A percentile compares a stretch with the other conserved stretches of the same genome.
Evolutionary conservation across 257 asterid species (phyloP).

Genomic region (Solanum arcanum): DNA sequence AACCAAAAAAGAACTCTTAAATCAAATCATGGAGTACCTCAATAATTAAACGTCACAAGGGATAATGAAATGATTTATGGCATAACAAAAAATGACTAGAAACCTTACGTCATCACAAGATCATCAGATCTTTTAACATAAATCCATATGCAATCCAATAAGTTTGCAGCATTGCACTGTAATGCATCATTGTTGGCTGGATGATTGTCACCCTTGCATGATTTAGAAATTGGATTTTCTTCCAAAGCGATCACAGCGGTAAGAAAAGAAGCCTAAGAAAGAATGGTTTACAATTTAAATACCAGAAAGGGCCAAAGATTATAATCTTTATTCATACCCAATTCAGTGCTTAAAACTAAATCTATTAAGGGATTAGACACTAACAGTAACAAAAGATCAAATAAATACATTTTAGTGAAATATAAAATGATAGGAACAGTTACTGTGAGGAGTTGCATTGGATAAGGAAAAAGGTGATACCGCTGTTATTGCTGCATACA

Average conservation of each 20-base stretch:
- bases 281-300: background rate
- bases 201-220: slow-evolving; percentile 12
- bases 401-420: background rate
- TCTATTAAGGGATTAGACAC: background rate
- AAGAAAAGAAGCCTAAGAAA: slow-evolving; percentile 81
- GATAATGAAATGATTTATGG: background rate
- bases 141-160: slow-evolving; percentile 35
- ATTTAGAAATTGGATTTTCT: slow-evolving; percentile 25
- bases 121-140: slow-evolving; percentile 45
- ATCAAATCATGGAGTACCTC: slow-evolving; percentile 1
- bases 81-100: background rate
- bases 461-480: background rate
- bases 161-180: slow-evolving; percentile 29
- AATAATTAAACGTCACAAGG: background rate
- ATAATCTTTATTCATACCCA: background rate
- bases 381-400: background rate
- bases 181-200: slow-evolving; percentile 22
- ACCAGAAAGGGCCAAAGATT: background rate
- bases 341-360: background rate
- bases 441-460: background rate
- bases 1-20: background rate
- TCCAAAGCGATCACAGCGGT: slow-evolving; percentile 33
- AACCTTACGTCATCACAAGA: slow-evolving; percentile 47
- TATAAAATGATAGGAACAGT: background rate
- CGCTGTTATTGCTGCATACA: background rate